Evolutionary conservation across 78 protist genomes (phyloP).

Genomic region (Dictyostelium intermedium): DNA sequence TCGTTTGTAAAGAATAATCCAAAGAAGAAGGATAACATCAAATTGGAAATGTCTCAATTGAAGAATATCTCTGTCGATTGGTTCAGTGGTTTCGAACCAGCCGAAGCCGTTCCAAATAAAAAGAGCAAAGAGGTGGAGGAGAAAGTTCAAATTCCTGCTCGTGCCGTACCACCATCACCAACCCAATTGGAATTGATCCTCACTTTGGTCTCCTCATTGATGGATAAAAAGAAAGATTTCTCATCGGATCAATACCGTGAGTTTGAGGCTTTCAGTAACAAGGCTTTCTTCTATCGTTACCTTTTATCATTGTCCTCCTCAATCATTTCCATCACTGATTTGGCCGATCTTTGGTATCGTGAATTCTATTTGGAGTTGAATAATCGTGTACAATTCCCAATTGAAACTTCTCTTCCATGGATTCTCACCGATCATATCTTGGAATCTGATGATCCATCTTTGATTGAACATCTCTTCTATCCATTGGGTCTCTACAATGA

Average conservation of each 20-base stretch:
- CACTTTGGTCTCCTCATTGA: conserved; percentile 9
- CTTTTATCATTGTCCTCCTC: conserved; percentile 42
- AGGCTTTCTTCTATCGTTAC: conserved; percentile 69
- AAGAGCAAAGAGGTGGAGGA: conserved; percentile 41
- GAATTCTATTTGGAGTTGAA: conserved; percentile 92
- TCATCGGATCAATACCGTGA: not conserved
- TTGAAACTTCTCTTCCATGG: conserved; percentile 93
- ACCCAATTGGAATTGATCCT: conserved; percentile 79
- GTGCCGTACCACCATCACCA: conserved; percentile 74
- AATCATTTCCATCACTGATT: conserved; percentile 73
- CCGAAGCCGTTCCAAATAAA: conserved; percentile 34
- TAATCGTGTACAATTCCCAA: conserved; percentile 90
- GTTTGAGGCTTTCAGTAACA: conserved; percentile 23
- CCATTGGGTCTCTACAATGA: conserved; percentile 95
- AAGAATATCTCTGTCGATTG: conserved; percentile 83
- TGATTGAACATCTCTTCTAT: conserved; percentile 80
- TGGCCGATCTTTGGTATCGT: conserved; percentile 92
- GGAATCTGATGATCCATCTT: conserved; percentile 57
- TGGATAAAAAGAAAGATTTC: conserved; percentile 75
- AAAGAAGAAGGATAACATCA: conserved; percentile 69
- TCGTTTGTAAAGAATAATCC: conserved; percentile 67
- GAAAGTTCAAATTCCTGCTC: conserved; percentile 42
- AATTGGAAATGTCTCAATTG: conserved; percentile 63
- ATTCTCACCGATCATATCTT: conserved; percentile 89
- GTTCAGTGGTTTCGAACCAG: conserved; percentile 81